Percentiles rank a stretch among this genome's conserved stretches.
Evolutionary conservation across 2,329 filamentous ascomycete species (phyloP).

Genomic region (Nectriaceae sp.): DNA sequence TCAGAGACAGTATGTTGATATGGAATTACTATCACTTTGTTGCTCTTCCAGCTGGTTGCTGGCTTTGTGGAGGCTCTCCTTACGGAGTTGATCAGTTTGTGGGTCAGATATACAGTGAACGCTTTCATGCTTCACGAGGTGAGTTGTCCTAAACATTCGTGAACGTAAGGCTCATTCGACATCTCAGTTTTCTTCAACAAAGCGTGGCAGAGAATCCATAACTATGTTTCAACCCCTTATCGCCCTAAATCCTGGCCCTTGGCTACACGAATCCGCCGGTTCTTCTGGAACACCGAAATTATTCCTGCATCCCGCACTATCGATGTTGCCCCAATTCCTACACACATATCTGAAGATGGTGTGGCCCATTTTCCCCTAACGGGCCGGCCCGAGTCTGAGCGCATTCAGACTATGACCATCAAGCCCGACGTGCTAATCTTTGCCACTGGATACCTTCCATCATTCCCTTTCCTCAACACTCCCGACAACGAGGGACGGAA

Average conservation of each 20-base stretch:
- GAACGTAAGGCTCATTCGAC: not conserved
- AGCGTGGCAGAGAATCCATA: constrained; percentile 34
- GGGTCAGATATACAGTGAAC: constrained; percentile 26
- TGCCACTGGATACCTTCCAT: constrained; percentile 47
- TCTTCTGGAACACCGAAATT: constrained; percentile 32
- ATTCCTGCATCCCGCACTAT: constrained; percentile 29
- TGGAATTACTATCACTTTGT: constrained; percentile 42
- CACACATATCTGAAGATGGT: constrained; percentile 32
- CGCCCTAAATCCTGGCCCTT: constrained; percentile 28
- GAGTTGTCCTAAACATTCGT: constrained; percentile 6
- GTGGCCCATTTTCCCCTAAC: constrained; percentile 35
- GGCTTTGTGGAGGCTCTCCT: constrained; percentile 19
- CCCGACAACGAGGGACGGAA: constrained; percentile 17
- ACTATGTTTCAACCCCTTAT: constrained; percentile 36
- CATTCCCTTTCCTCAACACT: constrained; percentile 39
- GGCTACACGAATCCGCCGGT: constrained; percentile 33
- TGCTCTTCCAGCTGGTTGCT: constrained; percentile 22
- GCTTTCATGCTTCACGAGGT: constrained; percentile 27
- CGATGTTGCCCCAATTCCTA: constrained; percentile 39
- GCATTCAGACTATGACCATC: constrained; percentile 30
- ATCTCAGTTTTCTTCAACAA: constrained; percentile 36
- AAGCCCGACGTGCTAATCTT: constrained; percentile 45
- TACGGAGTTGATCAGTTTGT: constrained; percentile 23
- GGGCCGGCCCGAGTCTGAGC: constrained; percentile 31
- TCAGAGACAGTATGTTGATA: constrained; percentile 35